These are phyloP conservation scores for Glycine tomentella DNA, from an alignment of 306 rosid genomes.

Conservation along the genomic window DNA sequence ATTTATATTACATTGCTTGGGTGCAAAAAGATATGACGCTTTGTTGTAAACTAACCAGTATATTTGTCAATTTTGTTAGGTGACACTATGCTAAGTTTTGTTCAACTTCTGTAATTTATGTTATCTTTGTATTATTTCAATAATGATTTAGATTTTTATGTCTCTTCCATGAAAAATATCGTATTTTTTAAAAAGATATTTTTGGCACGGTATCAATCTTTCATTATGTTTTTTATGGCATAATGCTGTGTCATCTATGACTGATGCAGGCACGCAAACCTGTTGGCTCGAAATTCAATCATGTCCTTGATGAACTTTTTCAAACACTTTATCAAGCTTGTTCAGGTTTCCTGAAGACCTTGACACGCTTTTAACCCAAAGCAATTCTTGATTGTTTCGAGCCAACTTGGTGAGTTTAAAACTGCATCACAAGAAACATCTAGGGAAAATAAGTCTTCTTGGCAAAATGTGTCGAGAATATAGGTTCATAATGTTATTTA, in stretches of 20 bases:
- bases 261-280: constrained; percentile 71
- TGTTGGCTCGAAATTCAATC: constrained; percentile 87
- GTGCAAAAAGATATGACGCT: neutral
- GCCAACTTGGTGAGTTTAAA: constrained; percentile 75
- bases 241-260: constrained; percentile 54
- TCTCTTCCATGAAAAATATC: constrained; percentile 9
- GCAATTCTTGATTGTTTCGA: constrained; percentile 68
- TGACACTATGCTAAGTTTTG: constrained; percentile 16
- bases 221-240: constrained; percentile 23
- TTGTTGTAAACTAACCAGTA: neutral
- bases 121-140: constrained; percentile 17
- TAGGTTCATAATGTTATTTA: constrained; percentile 12
- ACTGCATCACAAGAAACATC: constrained; percentile 30
- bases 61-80: constrained; percentile 15
- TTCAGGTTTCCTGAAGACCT: constrained; percentile 80
- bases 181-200: neutral
- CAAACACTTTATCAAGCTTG: constrained; percentile 55
- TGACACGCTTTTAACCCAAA: constrained; percentile 62
- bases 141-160: neutral
- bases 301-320: constrained; percentile 62
- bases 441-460: neutral
- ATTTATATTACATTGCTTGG: constrained; percentile 10
- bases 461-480: constrained; percentile 34
- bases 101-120: constrained; percentile 18
- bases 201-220: neutral